Evolutionary conservation across 768 basidiomycete species (phyloP).

Genomic region (Amanita pallidorosea): DNA sequence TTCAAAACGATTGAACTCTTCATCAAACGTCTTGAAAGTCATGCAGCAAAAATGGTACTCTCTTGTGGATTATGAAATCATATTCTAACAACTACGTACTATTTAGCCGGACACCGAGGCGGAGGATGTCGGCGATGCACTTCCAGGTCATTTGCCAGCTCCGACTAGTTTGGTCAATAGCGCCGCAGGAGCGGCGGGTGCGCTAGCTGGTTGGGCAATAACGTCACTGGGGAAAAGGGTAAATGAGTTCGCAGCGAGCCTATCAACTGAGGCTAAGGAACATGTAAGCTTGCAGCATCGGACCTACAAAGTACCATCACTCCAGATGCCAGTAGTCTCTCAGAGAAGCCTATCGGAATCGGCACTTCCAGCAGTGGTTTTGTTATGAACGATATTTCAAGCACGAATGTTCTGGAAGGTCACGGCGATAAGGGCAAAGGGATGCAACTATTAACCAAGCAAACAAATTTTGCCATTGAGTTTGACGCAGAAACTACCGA

Average conservation of each 20-base stretch:
- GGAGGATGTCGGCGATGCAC: conserved; percentile 15
- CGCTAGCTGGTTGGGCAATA: conserved; percentile 93
- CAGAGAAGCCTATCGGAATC: background rate
- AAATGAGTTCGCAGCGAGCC: conserved; percentile 5
- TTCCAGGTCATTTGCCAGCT: conserved; percentile 16
- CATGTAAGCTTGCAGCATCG: conserved; percentile 49
- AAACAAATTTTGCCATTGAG: conserved; percentile 18
- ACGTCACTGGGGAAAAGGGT: conserved; percentile 82
- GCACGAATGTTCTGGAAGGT: background rate
- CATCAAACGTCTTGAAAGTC: conserved; percentile 68
- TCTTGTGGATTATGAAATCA: background rate
- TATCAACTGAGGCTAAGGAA: background rate
- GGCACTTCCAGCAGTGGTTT: background rate
- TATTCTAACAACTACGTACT: background rate
- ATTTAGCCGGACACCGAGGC: conserved; percentile 27
- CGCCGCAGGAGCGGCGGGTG: conserved; percentile 86
- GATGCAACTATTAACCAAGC: conserved; percentile 53
- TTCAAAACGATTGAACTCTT: conserved; percentile 90
- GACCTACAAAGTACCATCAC: conserved; percentile 67
- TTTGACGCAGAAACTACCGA: conserved; percentile 41
- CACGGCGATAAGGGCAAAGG: conserved; percentile 30
- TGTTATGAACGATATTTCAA: background rate
- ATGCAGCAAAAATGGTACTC: conserved; percentile 76
- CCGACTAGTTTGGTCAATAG: conserved; percentile 62
- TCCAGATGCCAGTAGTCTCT: conserved; percentile 27